Percentiles rank a stretch among this genome's conserved stretches.
These are phyloP conservation scores for Xylaria sp. DNA, from an alignment of 2,329 filamentous ascomycete species.

Conservation along the genomic window DNA sequence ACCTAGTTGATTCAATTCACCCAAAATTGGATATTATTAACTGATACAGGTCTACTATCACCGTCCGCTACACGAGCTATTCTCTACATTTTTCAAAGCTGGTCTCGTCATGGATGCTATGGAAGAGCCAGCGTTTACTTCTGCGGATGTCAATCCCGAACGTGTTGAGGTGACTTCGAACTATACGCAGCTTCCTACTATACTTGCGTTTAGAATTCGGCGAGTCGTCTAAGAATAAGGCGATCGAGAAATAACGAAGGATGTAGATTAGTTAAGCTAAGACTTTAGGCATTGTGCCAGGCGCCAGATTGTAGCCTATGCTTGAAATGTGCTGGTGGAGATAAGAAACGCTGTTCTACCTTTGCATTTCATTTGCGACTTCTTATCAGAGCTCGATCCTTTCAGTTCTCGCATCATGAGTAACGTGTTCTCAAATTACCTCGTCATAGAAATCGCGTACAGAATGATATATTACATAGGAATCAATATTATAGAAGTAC, in stretches of 20 bases:
- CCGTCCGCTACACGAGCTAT: constrained; percentile 26
- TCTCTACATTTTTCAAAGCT: constrained; percentile 26
- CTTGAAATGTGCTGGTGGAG: too few relatives aligned
- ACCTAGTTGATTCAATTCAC: not conserved
- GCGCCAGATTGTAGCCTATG: too few relatives aligned
- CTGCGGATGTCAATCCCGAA: constrained; percentile 16
- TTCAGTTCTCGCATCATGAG: too few relatives aligned
- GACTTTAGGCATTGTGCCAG: not conserved
- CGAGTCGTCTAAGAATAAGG: not conserved
- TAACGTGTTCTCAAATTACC: too few relatives aligned
- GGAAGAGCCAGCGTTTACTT: constrained; percentile 25
- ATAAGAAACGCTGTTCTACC: too few relatives aligned
- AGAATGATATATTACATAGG: too few relatives aligned
- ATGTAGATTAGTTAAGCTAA: not conserved
- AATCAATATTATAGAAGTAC: too few relatives aligned
- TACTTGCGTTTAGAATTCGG: constrained; percentile 27
- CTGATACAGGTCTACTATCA: constrained; percentile 16
- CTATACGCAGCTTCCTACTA: constrained; percentile 27
- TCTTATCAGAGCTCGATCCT: too few relatives aligned
- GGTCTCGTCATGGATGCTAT: constrained; percentile 32
- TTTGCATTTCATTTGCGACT: too few relatives aligned
- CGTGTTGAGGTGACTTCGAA: constrained; percentile 4
- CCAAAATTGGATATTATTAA: not conserved
- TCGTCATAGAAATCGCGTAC: too few relatives aligned
- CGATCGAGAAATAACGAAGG: not conserved